Percentiles rank a stretch among this genome's conserved stretches.
Conservation (phyloP, 2,329 filamentous ascomycete genomes). For the Cytospora schulzeri region DNA sequence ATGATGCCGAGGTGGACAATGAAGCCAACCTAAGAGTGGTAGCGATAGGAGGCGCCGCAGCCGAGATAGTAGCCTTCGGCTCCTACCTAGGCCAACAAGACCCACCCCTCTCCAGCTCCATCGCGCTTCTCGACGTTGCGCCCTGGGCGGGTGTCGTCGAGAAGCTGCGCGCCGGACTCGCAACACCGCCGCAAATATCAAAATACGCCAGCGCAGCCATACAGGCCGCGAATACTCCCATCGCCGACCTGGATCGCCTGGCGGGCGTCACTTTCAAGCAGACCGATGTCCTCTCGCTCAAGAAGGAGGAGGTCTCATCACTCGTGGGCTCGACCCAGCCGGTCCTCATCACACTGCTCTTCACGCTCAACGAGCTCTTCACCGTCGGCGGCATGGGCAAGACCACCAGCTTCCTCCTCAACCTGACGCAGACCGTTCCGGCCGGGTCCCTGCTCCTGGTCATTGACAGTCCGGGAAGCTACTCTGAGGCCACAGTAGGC, state of each 20-base stretch:
- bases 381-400: slow-evolving; percentile 69
- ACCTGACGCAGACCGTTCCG: slow-evolving; percentile 61
- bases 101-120: slow-evolving; percentile 35
- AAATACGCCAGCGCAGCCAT: slow-evolving; percentile 34
- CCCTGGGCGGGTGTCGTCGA: slow-evolving; percentile 70
- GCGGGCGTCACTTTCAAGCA: slow-evolving; percentile 45
- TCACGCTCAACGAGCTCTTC: slow-evolving; percentile 96
- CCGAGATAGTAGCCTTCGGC: slow-evolving; percentile 61
- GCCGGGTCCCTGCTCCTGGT: slow-evolving; percentile 74
- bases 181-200: slow-evolving; percentile 49
- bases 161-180: slow-evolving; percentile 60
- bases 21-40: slow-evolving; percentile 42
- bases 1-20: not conserved
- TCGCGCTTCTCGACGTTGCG: slow-evolving; percentile 79
- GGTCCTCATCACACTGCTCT: slow-evolving; percentile 77
- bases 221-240: slow-evolving; percentile 46
- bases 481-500: slow-evolving; percentile 78
- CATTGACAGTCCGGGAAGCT: slow-evolving; percentile 90
- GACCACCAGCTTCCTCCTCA: slow-evolving; percentile 76
- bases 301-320: slow-evolving; percentile 36
- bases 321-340: slow-evolving; percentile 33
- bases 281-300: slow-evolving; percentile 51
- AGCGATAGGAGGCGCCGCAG: slow-evolving; percentile 59
- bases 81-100: slow-evolving; percentile 42
- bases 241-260: slow-evolving; percentile 46